Evolutionary conservation across 352 stramenopile species (phyloP).

Genomic region (Globisporangium paddicum): DNA sequence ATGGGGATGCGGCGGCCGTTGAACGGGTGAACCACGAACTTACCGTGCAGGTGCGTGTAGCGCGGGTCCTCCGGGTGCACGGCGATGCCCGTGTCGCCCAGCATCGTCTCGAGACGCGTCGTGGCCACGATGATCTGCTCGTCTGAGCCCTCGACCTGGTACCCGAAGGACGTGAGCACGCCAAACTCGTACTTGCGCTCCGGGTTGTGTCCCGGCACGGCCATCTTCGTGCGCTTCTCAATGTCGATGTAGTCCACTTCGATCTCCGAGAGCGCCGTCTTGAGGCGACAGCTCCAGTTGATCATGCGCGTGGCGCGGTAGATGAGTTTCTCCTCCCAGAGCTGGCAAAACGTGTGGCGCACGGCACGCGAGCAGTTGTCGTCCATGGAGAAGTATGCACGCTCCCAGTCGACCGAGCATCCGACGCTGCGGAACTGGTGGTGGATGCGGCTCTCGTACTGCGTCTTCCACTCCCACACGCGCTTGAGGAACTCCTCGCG

Average conservation of each 20-base stretch:
- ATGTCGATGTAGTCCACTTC: conserved; percentile 99
- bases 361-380: conserved; percentile 96
- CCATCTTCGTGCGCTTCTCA: conserved; percentile 93
- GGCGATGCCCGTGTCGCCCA: conserved; percentile 97
- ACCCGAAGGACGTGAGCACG: conserved; percentile 97
- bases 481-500: conserved; percentile 93
- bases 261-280: conserved; percentile 95
- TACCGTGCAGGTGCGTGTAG: conserved; percentile 99
- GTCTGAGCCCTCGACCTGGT: conserved; percentile 91
- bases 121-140: conserved; percentile 85
- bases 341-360: conserved; percentile 95
- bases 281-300: conserved; percentile 99
- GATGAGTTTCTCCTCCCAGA: conserved; percentile 93
- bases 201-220: conserved; percentile 94
- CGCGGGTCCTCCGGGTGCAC: conserved; percentile 98
- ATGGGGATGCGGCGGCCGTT: conserved; percentile 97
- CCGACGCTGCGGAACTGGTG: conserved; percentile 90
- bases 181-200: conserved; percentile 99
- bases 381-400: conserved; percentile 99
- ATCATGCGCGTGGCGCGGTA: conserved; percentile 98
- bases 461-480: conserved; percentile 97
- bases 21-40: conserved; percentile 98
- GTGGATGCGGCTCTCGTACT: conserved; percentile 84
- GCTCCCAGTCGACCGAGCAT: conserved; percentile 96
- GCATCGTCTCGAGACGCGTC: conserved; percentile 99